A percentile compares a stretch with the other conserved stretches of the same genome.
phyloP scores from a whole-genome alignment of 345 rosid genomes.

The Salix suchowensis region DNA sequence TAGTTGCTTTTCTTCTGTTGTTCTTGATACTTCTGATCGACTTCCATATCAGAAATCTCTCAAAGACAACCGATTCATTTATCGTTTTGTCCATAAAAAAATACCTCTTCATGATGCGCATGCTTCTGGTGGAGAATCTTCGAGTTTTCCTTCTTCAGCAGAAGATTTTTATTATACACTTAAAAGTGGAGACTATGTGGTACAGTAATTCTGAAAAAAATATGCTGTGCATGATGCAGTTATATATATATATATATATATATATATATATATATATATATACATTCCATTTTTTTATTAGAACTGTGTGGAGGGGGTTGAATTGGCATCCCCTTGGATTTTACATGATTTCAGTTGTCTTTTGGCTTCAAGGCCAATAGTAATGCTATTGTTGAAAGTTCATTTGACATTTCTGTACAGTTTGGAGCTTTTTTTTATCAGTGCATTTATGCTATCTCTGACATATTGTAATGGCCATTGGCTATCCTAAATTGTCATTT shows the following conservation, averaged over 20 bases:
- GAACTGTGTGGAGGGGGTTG: too few relatives aligned
- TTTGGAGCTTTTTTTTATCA: too few relatives aligned
- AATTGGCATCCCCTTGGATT: too few relatives aligned
- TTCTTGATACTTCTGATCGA: slow-evolving; percentile 60
- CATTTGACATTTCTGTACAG: too few relatives aligned
- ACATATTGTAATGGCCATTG: too few relatives aligned
- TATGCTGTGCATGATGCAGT: neutral
- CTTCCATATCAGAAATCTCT: slow-evolving; percentile 39
- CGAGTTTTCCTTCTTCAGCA: slow-evolving; percentile 23
- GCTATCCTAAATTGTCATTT: too few relatives aligned
- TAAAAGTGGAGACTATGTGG: slow-evolving; percentile 87
- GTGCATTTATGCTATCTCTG: too few relatives aligned
- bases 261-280: neutral
- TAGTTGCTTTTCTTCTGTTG: slow-evolving; percentile 59
- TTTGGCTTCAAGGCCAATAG: too few relatives aligned
- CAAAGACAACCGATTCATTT: slow-evolving; percentile 57
- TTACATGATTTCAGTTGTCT: too few relatives aligned
- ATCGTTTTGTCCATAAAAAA: slow-evolving; percentile 60
- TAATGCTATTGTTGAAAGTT: neutral
- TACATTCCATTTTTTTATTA: too few relatives aligned
- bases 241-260: neutral
- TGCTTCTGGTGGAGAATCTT: slow-evolving; percentile 35
- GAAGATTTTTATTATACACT: slow-evolving; percentile 53
- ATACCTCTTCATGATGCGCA: slow-evolving; percentile 22
- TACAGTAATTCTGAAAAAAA: slow-evolving; percentile 24